Evolutionary conservation across 495 filamentous ascomycete species (phyloP), one percentile per base, ranked within the genome.

Genomic region (Trichoderma virens): DNA sequence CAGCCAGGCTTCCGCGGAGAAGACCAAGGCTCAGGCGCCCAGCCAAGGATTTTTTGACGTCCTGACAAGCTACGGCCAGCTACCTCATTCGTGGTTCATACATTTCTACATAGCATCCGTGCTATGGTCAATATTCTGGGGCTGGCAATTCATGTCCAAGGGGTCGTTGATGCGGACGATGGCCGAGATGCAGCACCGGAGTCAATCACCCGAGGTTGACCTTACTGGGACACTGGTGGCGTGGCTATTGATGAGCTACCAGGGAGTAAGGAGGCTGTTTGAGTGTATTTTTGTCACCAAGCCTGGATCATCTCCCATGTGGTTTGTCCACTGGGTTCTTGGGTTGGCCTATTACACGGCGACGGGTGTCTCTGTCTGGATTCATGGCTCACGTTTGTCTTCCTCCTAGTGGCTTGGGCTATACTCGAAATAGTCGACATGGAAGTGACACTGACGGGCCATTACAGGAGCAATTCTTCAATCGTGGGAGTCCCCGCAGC

Each of bases 21-120:
- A 31, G 38, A 56, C 23, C 34, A 35, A n/a, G 56, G 61, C 62
- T 28, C 59, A 45, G 41, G 45, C 35, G 56, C 63, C 34, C 30
- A 60, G 39, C n/a, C 59, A 68, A 35, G 56, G 61, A 39, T 60
- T 79, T n/a, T 28, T 73, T 59, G 56, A 63, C 5, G 38, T 75
- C 34, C 47, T 80, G 56, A 69, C 65, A 38, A 63, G 67, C 39
- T 70, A 65, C 47, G 73, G 70, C 63, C 79, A 78, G 70, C 89
- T 98, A 13, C 92, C 95, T 3, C 94, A 97, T 73, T 77, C 81
- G 61, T 98, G 87, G 81, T 98, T 98, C 75, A 81, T 76, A 8
- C 88, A 92, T 64, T 98, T 96, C 75, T 98, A 98, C 70, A 70
- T 90, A 38, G 70, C 84, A 25, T 95, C 89, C 0, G 68, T 93